These are phyloP conservation scores for Hyaloperonospora brassicae DNA, from an alignment of 352 stramenopile genomes.

Conservation along the genomic window DNA sequence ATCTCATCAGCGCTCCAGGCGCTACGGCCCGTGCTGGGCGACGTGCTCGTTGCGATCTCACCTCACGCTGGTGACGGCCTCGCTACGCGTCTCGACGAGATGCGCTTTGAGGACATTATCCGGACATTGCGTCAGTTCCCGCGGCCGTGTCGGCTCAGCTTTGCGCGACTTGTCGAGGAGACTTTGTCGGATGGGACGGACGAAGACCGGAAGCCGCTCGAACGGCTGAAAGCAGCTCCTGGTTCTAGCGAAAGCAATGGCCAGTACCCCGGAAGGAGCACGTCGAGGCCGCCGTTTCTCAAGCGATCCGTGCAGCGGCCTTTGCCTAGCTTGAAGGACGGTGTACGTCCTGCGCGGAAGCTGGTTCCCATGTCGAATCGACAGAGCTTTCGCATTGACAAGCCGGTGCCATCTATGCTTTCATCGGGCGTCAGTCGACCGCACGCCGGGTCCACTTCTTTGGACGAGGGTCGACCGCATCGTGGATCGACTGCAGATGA, in stretches of 20 bases:
- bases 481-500: slow-evolving; percentile 23
- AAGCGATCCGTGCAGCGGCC: slow-evolving; percentile 12
- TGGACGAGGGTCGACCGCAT: slow-evolving; percentile 13
- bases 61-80: slow-evolving; percentile 20
- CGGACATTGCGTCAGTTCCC: slow-evolving; percentile 40
- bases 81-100: slow-evolving; percentile 33
- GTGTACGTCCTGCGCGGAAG: slow-evolving; percentile 14
- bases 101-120: slow-evolving; percentile 71
- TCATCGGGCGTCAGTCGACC: slow-evolving; percentile 10
- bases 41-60: slow-evolving; percentile 53
- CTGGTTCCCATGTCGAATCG: slow-evolving; percentile 37
- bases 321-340: slow-evolving; percentile 15
- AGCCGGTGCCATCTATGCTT: slow-evolving; percentile 9
- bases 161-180: slow-evolving; percentile 28
- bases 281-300: slow-evolving; percentile 16
- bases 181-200: too few relatives aligned
- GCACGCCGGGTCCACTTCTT: slow-evolving; percentile 18
- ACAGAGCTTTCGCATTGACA: slow-evolving; percentile 55
- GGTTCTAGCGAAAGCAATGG: slow-evolving; percentile 11
- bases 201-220: too few relatives aligned
- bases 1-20: slow-evolving; percentile 50
- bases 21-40: slow-evolving; percentile 46
- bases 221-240: slow-evolving; percentile 7
- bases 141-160: slow-evolving; percentile 51
- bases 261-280: slow-evolving; percentile 4